phyloP scores from a whole-genome alignment of 768 basidiomycete genomes.

The Cyclocybe aegerita region DNA sequence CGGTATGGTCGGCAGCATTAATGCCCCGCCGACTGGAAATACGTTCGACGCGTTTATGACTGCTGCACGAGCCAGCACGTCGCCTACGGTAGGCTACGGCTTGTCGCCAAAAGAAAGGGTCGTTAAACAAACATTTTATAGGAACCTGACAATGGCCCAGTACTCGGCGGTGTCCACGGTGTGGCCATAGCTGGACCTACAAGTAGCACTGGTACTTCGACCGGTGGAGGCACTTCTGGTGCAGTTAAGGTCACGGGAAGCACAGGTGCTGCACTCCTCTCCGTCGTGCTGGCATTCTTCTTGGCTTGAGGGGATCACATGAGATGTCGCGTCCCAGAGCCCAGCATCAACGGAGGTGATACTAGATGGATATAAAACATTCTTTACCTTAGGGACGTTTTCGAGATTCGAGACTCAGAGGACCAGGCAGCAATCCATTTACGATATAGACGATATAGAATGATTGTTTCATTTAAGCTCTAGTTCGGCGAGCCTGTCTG shows the following conservation, averaged over 20 bases:
- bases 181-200: slow-evolving; percentile 30
- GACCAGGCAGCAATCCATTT: no score
- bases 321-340: background rate
- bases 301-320: background rate
- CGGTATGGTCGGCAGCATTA: slow-evolving; percentile 54
- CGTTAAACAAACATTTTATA: slow-evolving; percentile 8
- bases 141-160: slow-evolving; percentile 37
- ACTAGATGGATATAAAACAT: no score
- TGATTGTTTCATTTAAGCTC: no score
- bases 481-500: no score
- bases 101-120: background rate
- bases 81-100: slow-evolving; percentile 29
- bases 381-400: no score
- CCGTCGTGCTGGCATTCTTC: slow-evolving; percentile 11
- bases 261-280: slow-evolving; percentile 11
- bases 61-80: slow-evolving; percentile 41
- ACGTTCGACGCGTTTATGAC: slow-evolving; percentile 39
- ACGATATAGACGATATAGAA: no score
- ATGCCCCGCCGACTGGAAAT: slow-evolving; percentile 44
- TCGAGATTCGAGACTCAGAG: no score
- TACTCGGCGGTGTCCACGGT: slow-evolving; percentile 41
- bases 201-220: slow-evolving; percentile 14
- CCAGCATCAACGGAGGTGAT: no score
- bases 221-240: slow-evolving; percentile 9
- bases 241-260: slow-evolving; percentile 12